Conservation (phyloP, 106 monocot genomes). For the Dendrobium chrysotoxum region DNA sequence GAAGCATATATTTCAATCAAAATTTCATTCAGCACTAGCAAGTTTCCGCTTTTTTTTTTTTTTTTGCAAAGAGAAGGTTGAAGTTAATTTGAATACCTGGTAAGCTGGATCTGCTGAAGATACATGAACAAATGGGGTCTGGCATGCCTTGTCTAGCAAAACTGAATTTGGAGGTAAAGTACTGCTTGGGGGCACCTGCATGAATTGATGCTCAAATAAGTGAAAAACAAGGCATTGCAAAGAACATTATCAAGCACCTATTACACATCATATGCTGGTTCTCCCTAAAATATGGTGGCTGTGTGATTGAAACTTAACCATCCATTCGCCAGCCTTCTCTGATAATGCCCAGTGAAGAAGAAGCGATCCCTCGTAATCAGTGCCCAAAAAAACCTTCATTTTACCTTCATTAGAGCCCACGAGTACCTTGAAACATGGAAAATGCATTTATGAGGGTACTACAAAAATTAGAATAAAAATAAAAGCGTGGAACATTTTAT, state of each 20-base stretch:
- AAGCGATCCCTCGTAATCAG: constrained; percentile 48
- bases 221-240: neutral
- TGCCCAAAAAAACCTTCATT: constrained; percentile 65
- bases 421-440: constrained; percentile 46
- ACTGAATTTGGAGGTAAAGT: constrained; percentile 50
- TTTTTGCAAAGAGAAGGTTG: neutral
- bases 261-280: neutral
- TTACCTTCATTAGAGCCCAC: constrained; percentile 46
- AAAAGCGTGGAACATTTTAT: neutral
- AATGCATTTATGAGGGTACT: neutral
- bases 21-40: neutral
- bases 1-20: neutral
- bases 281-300: neutral
- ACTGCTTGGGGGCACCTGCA: constrained; percentile 57
- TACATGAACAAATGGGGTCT: constrained; percentile 56
- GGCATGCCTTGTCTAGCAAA: constrained; percentile 55
- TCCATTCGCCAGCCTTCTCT: constrained; percentile 68
- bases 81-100: constrained; percentile 37
- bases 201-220: constrained; percentile 2
- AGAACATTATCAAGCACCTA: neutral
- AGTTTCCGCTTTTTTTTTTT: neutral
- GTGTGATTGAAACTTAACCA: constrained; percentile 33
- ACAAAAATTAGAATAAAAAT: neutral
- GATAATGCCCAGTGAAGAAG: constrained; percentile 92
- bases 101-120: constrained; percentile 25